Evolutionary conservation across 129 eudicot species (phyloP).

Genomic region (Artemisia annua): DNA sequence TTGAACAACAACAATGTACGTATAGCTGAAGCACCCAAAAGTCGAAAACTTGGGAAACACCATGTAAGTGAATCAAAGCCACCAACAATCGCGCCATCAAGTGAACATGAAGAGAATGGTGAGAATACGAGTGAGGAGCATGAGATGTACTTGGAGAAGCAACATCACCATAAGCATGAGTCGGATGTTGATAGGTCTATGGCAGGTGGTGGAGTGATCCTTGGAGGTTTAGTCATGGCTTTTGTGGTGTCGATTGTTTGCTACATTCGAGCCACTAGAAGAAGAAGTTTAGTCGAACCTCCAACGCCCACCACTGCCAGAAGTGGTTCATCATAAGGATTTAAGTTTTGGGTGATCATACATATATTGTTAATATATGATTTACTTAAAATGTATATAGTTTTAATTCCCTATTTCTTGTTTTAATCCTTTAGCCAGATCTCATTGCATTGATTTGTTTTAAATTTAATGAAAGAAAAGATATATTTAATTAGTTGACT

Average conservation of each 20-base stretch:
- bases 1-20: not conserved
- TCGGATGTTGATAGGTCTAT: conserved; percentile 43
- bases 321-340: conserved; percentile 7
- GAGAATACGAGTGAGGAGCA: not conserved
- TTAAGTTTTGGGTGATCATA: not conserved
- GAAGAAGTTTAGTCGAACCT: conserved; percentile 38
- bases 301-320: conserved; percentile 29
- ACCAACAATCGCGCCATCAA: conserved; percentile 16
- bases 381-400: conserved; percentile 13
- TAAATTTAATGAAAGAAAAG: too few relatives aligned
- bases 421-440: not conserved
- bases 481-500: not conserved
- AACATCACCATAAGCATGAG: conserved; percentile 17
- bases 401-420: not conserved
- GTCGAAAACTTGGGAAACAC: conserved; percentile 45
- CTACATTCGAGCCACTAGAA: conserved; percentile 59
- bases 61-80: conserved; percentile 14
- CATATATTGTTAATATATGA: not conserved
- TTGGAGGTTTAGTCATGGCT: conserved; percentile 48
- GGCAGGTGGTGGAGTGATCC: conserved; percentile 59
- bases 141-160: conserved; percentile 25
- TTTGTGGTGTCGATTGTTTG: conserved; percentile 50
- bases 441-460: not conserved
- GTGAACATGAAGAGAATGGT: conserved; percentile 18
- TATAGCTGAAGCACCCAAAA: conserved; percentile 33